phyloP scores from a whole-genome alignment of 768 basidiomycete species.

The Russula griseocarnosa region DNA sequence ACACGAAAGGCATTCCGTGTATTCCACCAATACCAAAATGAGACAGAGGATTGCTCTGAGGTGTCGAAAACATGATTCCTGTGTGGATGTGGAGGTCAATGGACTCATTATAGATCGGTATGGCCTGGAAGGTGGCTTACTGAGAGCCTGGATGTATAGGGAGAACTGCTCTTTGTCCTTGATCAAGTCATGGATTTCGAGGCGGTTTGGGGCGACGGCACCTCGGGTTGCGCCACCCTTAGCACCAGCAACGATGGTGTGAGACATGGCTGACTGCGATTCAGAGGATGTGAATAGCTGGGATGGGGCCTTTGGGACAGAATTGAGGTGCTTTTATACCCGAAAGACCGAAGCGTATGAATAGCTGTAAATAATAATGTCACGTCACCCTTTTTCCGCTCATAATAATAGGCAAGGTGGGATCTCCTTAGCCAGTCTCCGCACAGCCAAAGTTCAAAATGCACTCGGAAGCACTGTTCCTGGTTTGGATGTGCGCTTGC shows the following conservation, averaged over 20 bases:
- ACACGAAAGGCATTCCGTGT: conserved; percentile 47
- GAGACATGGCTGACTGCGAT: neutral
- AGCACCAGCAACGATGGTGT: neutral
- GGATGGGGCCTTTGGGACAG: neutral
- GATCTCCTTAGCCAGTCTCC: neutral
- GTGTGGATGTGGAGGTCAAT: neutral
- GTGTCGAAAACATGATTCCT: conserved; percentile 35
- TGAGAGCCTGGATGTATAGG: conserved; percentile 48
- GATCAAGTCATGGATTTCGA: conserved; percentile 31
- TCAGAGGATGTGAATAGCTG: neutral
- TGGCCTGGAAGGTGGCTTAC: conserved; percentile 34
- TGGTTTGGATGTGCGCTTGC: neutral
- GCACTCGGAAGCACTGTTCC: neutral
- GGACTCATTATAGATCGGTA: neutral
- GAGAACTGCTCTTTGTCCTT: conserved; percentile 46
- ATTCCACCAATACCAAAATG: conserved; percentile 49
- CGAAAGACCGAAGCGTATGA: neutral
- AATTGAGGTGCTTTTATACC: conserved; percentile 11
- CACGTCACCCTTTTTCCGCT: neutral
- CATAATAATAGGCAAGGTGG: neutral
- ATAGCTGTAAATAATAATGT: neutral
- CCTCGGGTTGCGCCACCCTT: conserved; percentile 14
- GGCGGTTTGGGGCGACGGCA: conserved; percentile 24
- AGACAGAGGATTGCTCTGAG: conserved; percentile 37
- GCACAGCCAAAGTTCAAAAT: neutral